Base-by-base conservation (phyloP, 2,329 filamentous ascomycete species). In the Nemania sp. region DNA sequence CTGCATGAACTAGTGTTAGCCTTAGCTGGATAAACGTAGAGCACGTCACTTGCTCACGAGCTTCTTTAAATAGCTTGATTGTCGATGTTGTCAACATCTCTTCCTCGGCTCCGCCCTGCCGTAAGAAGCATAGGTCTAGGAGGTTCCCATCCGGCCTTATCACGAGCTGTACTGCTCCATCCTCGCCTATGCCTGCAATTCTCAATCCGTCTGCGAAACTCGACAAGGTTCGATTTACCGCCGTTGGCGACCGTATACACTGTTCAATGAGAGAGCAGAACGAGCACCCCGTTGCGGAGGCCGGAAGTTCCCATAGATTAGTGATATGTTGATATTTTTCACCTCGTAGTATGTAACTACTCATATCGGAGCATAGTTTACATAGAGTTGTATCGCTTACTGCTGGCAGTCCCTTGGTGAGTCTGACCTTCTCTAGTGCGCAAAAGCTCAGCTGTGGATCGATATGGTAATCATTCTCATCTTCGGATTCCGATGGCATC, bases 231-330 rank as follows among this genome's bases (percentile, higher is more conserved):
- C n/a, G 29, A 24, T 43, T 53, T 18, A 61, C 58, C 3, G 58
- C 58, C 15, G 49, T 61, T 22, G 58, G 58, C 18, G 58, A 29
- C 29, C 58, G 47, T 24, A 61, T 61, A 13, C 58, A 61, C 32
- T 53, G 58, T 41, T 61, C 58, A 15, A 61, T 8, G 13, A 61
- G 24, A 22, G 58, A 52, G 47, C 58, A 61, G 32, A 61, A 61
- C 22, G 47, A 8, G 32, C 58, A 61, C 10, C 8, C 13, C 18
- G 2, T 52, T 27, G 58, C 24, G 15, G 47, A 53, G 43, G 27
- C 32, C 1, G 58, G 58, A 1, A 61, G 18, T 29, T 53, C 35
- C 58, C 58, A 61, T n/a, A 61, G 22, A 18, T 53, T 61, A 15
- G 35, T 15, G 15, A 53, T 41, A 18, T 61, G 49, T 18, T 11